Percentiles rank a stretch among this genome's conserved stretches.
Evolutionary conservation across 257 asterid species (phyloP).

Genomic region (Capsicum pubescens): DNA sequence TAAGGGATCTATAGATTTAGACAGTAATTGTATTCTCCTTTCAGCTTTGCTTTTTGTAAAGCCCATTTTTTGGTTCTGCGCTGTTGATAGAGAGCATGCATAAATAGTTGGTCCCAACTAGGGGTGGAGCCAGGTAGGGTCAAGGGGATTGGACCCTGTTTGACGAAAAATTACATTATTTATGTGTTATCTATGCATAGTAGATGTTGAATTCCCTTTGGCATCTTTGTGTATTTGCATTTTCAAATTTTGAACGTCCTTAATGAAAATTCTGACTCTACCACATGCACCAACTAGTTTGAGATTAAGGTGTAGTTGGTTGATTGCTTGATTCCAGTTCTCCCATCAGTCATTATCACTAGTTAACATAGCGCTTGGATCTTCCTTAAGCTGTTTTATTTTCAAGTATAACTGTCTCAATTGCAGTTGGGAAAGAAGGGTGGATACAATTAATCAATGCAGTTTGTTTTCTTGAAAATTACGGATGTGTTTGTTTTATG

Average conservation of each 20-base stretch:
- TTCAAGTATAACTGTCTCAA: not conserved
- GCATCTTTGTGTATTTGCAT: no score
- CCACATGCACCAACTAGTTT: not conserved
- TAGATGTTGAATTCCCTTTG: no score
- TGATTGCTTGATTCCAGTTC: not conserved
- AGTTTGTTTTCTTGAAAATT: not conserved
- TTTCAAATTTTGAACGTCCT: no score
- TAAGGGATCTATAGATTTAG: not conserved
- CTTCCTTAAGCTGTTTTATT: not conserved
- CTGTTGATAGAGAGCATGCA: not conserved
- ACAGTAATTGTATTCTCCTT: not conserved
- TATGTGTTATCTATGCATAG: no score
- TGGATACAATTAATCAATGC: not conserved
- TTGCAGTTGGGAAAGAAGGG: not conserved
- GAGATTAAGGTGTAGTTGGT: not conserved
- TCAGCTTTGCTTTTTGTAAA: not conserved
- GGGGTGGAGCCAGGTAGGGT: no score
- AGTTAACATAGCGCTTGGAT: not conserved
- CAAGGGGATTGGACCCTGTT: no score
- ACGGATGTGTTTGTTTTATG: not conserved
- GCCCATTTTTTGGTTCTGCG: not conserved
- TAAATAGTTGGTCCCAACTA: no score
- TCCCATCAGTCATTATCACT: not conserved
- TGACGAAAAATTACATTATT: no score
- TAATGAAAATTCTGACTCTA: no score